A percentile compares a stretch with the other conserved stretches of the same genome.
Conservation (phyloP, 2,329 filamentous ascomycete species). For the Colletotrichum abscissum region DNA sequence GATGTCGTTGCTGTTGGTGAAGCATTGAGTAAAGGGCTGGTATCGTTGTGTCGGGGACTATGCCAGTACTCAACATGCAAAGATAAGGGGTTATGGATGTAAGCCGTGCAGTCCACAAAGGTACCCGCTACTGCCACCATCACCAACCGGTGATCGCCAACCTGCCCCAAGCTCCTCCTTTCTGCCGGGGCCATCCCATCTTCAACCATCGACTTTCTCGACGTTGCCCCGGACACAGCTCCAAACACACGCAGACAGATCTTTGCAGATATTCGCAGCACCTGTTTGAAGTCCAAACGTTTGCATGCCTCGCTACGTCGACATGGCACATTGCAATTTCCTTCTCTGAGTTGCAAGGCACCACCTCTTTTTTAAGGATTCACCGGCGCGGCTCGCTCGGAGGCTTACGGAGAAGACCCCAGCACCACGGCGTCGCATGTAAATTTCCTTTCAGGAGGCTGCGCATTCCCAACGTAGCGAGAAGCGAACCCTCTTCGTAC, state of each 20-base stretch:
- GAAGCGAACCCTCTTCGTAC: no score
- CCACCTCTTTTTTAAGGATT: no score
- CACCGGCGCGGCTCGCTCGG: not conserved
- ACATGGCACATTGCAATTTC: not conserved
- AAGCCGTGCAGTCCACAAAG: rapidly evolving
- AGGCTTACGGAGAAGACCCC: not conserved
- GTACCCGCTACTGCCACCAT: not conserved
- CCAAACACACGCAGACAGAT: not conserved
- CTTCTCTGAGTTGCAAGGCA: not conserved
- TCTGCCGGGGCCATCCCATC: not conserved
- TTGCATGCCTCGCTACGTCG: not conserved
- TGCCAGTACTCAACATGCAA: not conserved
- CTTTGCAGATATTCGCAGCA: not conserved
- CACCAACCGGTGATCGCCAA: not conserved
- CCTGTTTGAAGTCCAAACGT: not conserved
- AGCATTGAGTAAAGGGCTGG: not conserved
- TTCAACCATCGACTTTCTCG: not conserved
- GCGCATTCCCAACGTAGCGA: not conserved
- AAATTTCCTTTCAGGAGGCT: not conserved
- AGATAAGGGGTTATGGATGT: not conserved
- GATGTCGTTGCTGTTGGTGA: not conserved
- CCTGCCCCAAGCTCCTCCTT: constrained; percentile 2
- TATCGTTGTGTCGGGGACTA: not conserved
- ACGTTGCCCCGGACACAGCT: constrained; percentile 9
- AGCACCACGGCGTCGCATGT: not conserved